Base-by-base conservation (phyloP, 2,329 filamentous ascomycete genomes). In the Colletotrichum lentis region DNA sequence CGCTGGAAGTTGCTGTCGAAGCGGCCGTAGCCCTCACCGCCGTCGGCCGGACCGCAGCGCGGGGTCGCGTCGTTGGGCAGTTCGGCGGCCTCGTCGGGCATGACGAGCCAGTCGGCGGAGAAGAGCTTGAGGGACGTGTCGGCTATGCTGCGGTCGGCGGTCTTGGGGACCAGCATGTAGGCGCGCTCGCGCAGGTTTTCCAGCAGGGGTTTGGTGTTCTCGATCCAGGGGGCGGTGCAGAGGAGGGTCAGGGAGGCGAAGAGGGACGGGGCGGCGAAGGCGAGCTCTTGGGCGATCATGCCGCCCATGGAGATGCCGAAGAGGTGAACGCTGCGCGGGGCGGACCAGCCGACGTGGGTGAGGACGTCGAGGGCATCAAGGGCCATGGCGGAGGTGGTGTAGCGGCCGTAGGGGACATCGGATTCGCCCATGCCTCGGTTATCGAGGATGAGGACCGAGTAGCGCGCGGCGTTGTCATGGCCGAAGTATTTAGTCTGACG, bases 271-370 rank as follows among this genome's bases (percentile, higher is more conserved):
- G 82, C 78, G n/a, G 82, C 77, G 72, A 79, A 81, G 24, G 85
- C 88, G 4, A 97, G 75, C 80, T 97, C 94, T 78, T 97, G 94
- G 2, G 92, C 88, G 73, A 97, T 95, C 94, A 97, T 97, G 74
- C 94, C 93, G 71, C 93, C 93, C 86, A 97, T 91, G 67, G 90
- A 93, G 71, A 95, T 88, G 64, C 93, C 94, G 41, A 91, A 83
- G 60, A 96, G 77, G 80, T 97, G 89, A 76, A 81, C 84, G 80
- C 73, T 82, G 73, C 75, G 84, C 71, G 62, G 78, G 55, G 67
- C 76, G 10, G 76, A 88, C 91, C 92, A 96, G 70, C 88, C 88
- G 11, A 96, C 76, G 73, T 91, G 86, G 71, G 89, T 85, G 35
- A 87, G 77, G 20, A 96, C 81, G 73, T 96, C 92, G 71, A 94